Percentiles rank a stretch among this genome's conserved stretches.
These are phyloP conservation scores for Neohortaea acidophila DNA, from an alignment of 495 filamentous ascomycete genomes.

Conservation along the genomic window DNA sequence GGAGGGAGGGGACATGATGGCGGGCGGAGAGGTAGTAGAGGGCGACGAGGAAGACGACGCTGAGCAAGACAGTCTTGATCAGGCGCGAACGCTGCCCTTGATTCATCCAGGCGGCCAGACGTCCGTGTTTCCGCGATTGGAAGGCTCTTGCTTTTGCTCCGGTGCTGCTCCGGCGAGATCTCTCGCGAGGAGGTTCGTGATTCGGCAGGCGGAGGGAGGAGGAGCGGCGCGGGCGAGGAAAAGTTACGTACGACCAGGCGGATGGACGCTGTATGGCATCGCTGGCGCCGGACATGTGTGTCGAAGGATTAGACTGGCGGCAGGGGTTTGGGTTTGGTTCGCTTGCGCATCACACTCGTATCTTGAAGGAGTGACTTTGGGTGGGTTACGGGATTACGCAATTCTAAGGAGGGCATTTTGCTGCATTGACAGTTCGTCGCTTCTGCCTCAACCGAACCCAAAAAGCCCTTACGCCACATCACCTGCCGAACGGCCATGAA, in stretches of 20 bases:
- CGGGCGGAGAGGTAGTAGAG: slow-evolving; percentile 60
- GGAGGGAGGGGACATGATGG: slow-evolving; percentile 17
- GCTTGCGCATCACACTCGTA: no score
- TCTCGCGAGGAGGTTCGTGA: slow-evolving; percentile 31
- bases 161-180: slow-evolving; percentile 26
- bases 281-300: slow-evolving; percentile 3
- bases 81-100: slow-evolving; percentile 40
- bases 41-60: slow-evolving; percentile 57
- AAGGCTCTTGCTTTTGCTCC: slow-evolving; percentile 15
- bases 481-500: no score
- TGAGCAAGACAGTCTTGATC: slow-evolving; percentile 66
- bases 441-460: no score
- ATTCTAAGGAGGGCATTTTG: no score
- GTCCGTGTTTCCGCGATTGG: slow-evolving; percentile 23
- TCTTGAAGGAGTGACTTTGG: no score
- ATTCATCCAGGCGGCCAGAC: slow-evolving; percentile 36
- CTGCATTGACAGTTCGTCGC: no score
- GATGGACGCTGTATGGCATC: slow-evolving; percentile 1
- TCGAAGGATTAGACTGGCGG: no score
- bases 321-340: no score
- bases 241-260: slow-evolving; percentile 11
- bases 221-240: slow-evolving; percentile 9
- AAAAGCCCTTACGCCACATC: no score
- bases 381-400: no score
- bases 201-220: slow-evolving; percentile 11